Percentiles rank a stretch among this genome's conserved stretches.
Evolutionary conservation across 345 rosid genomes (phyloP).

Genomic region (rapeseed (Brassica napus)): DNA sequence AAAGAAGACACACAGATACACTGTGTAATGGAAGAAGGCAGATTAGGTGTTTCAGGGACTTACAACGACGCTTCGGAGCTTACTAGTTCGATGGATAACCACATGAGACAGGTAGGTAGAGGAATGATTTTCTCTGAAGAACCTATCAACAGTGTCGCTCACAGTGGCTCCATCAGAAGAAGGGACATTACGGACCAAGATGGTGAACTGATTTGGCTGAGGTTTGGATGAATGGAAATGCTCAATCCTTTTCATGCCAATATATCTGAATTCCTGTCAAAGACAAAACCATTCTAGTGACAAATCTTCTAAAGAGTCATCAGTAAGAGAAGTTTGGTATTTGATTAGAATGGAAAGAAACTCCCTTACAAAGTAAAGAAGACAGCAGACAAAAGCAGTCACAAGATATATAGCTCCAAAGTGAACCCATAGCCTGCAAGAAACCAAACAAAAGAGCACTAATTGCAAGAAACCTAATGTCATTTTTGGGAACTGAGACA

Average conservation of each 20-base stretch:
- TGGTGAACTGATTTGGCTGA: slow-evolving; percentile 90
- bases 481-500: not conserved
- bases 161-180: slow-evolving; percentile 66
- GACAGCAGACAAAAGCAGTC: slow-evolving; percentile 69
- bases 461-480: not conserved
- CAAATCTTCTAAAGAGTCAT: slow-evolving; percentile 12
- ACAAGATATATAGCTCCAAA: slow-evolving; percentile 73
- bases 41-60: slow-evolving; percentile 28
- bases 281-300: slow-evolving; percentile 23
- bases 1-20: slow-evolving; percentile 13
- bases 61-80: slow-evolving; percentile 70
- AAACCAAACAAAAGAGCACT: slow-evolving; percentile 24
- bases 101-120: slow-evolving; percentile 77
- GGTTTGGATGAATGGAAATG: slow-evolving; percentile 78
- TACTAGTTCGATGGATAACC: slow-evolving; percentile 77
- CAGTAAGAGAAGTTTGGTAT: not conserved
- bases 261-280: slow-evolving; percentile 76
- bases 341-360: not conserved
- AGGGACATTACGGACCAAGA: slow-evolving; percentile 80
- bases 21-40: not conserved
- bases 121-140: slow-evolving; percentile 67
- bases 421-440: slow-evolving; percentile 92
- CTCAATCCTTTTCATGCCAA: slow-evolving; percentile 70
- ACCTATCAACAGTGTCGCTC: slow-evolving; percentile 76
- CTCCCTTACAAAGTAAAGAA: slow-evolving; percentile 72